A percentile compares a stretch with the other conserved stretches of the same genome.
Conservation (phyloP, 768 basidiomycete species). For the Phaeotremella fagi region DNA sequence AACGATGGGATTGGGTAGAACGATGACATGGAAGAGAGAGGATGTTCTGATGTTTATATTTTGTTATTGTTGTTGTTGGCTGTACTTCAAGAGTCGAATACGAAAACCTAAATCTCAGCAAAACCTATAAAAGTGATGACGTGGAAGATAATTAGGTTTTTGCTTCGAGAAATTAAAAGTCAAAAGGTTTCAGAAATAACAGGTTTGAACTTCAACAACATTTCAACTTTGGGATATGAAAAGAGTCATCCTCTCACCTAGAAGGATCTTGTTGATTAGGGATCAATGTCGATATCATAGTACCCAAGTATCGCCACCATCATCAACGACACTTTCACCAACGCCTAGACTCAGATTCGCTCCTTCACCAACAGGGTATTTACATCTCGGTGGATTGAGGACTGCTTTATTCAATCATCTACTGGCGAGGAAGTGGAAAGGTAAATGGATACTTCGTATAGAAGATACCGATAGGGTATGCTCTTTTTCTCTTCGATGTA, state of each 20-base stretch:
- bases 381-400: slow-evolving; percentile 90
- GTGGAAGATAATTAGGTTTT: slow-evolving; percentile 6
- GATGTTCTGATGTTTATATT: too few relatives aligned
- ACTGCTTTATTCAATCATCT: slow-evolving; percentile 92
- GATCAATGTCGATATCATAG: not conserved
- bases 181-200: not conserved
- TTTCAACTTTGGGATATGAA: not conserved
- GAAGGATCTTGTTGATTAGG: too few relatives aligned
- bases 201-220: too few relatives aligned
- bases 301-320: not conserved
- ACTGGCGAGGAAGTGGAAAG: slow-evolving; percentile 71
- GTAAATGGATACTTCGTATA: slow-evolving; percentile 85
- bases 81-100: too few relatives aligned
- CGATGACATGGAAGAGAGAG: too few relatives aligned
- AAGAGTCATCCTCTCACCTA: not conserved
- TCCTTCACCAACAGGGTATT: slow-evolving; percentile 88
- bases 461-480: slow-evolving; percentile 92
- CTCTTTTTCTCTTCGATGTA: not conserved
- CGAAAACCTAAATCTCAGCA: too few relatives aligned
- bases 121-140: slow-evolving; percentile 7
- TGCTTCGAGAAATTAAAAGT: not conserved
- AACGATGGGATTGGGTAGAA: slow-evolving; percentile 26
- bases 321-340: not conserved
- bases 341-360: slow-evolving; percentile 73
- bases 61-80: too few relatives aligned